These are phyloP conservation scores for Salix viminalis DNA, from an alignment of 345 rosid species.

Conservation along the genomic window DNA sequence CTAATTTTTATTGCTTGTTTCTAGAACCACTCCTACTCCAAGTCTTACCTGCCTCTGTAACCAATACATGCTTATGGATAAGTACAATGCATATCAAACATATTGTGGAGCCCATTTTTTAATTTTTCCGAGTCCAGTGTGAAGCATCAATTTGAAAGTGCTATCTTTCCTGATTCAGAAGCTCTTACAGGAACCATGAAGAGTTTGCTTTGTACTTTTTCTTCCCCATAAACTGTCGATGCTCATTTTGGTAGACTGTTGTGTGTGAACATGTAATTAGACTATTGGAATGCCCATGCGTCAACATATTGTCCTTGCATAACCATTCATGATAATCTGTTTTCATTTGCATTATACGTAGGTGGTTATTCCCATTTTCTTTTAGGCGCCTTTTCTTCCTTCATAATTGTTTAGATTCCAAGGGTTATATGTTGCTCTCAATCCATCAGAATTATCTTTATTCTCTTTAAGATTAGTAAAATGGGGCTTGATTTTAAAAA, in stretches of 20 bases:
- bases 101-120: neutral
- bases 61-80: neutral
- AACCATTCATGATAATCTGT: neutral
- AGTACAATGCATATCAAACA: neutral
- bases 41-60: neutral
- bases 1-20: too few relatives aligned
- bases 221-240: neutral
- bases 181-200: neutral
- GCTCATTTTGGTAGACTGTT: neutral
- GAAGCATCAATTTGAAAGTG: neutral
- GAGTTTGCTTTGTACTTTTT: neutral
- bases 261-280: neutral
- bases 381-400: neutral
- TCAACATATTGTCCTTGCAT: neutral
- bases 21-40: neutral
- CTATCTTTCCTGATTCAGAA: neutral
- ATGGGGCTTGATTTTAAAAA: neutral
- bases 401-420: neutral
- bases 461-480: neutral
- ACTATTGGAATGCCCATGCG: neutral
- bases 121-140: neutral
- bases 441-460: neutral
- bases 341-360: neutral
- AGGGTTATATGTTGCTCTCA: neutral
- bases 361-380: neutral